Conservation (phyloP, 2,329 filamentous ascomycete genomes). For the Dactylellina parvicollis region DNA sequence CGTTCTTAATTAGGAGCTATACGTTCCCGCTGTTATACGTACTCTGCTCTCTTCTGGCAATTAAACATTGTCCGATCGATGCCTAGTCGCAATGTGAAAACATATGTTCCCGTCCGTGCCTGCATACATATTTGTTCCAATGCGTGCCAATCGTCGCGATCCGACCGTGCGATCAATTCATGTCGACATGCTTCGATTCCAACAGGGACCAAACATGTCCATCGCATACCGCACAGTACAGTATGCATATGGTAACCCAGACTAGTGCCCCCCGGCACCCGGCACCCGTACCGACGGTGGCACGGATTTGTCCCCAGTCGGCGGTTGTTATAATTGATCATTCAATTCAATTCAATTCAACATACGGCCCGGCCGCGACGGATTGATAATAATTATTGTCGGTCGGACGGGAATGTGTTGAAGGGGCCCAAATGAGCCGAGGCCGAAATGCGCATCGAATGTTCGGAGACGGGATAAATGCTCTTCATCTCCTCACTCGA, state of each 20-base stretch:
- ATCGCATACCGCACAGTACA: no score
- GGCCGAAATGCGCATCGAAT: conserved; percentile 8
- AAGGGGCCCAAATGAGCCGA: conserved; percentile 11
- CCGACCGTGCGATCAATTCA: background rate
- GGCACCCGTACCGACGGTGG: no score
- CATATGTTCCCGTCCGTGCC: background rate
- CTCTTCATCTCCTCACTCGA: background rate
- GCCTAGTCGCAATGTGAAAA: conserved; percentile 1
- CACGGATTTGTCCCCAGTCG: no score
- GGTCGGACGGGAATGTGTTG: conserved; percentile 15
- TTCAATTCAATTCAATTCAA: no score
- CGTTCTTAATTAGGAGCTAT: background rate
- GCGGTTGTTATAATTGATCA: no score
- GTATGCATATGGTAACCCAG: no score
- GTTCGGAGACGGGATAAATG: background rate
- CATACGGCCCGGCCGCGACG: background rate
- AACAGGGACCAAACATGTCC: no score
- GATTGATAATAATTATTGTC: conserved; percentile 10
- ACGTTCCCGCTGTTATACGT: no score
- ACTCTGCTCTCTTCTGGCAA: background rate
- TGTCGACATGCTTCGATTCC: no score
- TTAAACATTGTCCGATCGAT: background rate
- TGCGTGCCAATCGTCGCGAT: no score
- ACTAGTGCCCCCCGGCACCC: no score
- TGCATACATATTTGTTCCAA: no score